A percentile compares a stretch with the other conserved stretches of the same genome.
Conservation (phyloP, 2,329 filamentous ascomycete species). For the Talaromyces sp. region DNA sequence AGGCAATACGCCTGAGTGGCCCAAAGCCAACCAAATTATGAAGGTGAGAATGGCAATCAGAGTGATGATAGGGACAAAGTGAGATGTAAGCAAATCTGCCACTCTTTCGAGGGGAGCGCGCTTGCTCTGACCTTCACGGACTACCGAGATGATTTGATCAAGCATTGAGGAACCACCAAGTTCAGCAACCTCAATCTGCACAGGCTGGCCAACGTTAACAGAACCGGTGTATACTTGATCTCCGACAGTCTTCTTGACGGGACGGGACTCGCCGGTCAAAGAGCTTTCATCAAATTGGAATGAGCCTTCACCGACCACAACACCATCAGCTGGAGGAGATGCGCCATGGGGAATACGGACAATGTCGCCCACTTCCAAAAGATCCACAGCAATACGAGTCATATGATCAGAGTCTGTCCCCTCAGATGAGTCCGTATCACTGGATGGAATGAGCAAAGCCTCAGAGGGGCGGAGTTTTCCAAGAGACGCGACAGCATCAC, state of each 20-base stretch:
- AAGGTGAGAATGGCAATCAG: constrained; percentile 52
- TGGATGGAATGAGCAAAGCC: constrained; percentile 63
- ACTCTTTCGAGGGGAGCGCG: constrained; percentile 52
- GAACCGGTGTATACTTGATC: constrained; percentile 52
- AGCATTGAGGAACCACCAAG: constrained; percentile 54
- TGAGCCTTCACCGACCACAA: constrained; percentile 57
- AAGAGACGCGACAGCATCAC: constrained; percentile 79
- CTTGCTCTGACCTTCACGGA: constrained; percentile 53
- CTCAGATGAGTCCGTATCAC: background rate
- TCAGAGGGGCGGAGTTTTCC: constrained; percentile 76
- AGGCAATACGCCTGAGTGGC: constrained; percentile 46
- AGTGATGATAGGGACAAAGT: constrained; percentile 54
- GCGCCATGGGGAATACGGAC: constrained; percentile 77
- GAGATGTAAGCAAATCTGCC: constrained; percentile 51
- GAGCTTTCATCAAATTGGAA: constrained; percentile 86
- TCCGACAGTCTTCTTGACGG: constrained; percentile 45
- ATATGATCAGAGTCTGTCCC: constrained; percentile 20
- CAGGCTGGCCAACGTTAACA: constrained; percentile 51
- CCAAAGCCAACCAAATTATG: constrained; percentile 50
- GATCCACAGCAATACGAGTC: constrained; percentile 61
- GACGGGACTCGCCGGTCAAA: constrained; percentile 64
- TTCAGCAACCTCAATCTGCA: constrained; percentile 47
- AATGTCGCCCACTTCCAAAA: constrained; percentile 73
- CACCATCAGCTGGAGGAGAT: constrained; percentile 83
- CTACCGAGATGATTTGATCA: constrained; percentile 52